A percentile compares a stretch with the other conserved stretches of the same genome.
Evolutionary conservation across 441 rosid species (phyloP).

Genomic region (Erodium trifolium): DNA sequence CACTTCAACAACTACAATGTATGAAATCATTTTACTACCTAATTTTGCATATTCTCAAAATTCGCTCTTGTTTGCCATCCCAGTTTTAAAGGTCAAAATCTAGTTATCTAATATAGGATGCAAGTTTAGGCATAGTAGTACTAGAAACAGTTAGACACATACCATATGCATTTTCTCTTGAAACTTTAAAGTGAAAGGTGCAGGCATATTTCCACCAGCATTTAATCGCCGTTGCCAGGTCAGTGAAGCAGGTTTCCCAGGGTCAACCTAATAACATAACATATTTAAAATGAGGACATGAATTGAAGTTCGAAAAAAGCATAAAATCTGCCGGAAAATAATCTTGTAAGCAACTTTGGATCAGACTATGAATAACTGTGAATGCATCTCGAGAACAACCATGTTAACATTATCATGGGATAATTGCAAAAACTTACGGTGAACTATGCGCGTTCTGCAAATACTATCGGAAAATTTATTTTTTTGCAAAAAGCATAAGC

Average conservation of each 20-base stretch:
- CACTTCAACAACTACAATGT: not conserved
- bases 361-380: not conserved
- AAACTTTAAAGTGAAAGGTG: constrained; percentile 33
- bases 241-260: constrained; percentile 41
- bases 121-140: constrained; percentile 1
- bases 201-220: constrained; percentile 35
- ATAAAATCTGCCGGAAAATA: constrained; percentile 1
- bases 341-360: not conserved
- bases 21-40: not conserved
- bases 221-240: constrained; percentile 68
- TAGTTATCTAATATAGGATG: not conserved
- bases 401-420: not conserved
- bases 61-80: not conserved
- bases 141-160: constrained; percentile 12
- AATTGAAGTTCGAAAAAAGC: constrained; percentile 3
- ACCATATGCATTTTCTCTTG: constrained; percentile 57
- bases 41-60: not conserved
- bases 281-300: constrained; percentile 3
- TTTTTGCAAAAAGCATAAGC: no score
- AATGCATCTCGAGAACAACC: not conserved
- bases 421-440: no score
- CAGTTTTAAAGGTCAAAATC: not conserved
- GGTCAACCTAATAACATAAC: constrained; percentile 33
- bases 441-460: no score
- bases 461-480: no score